phyloP scores from a whole-genome alignment of 2,329 filamentous ascomycete species.

The Coniochaeta ligniaria region DNA sequence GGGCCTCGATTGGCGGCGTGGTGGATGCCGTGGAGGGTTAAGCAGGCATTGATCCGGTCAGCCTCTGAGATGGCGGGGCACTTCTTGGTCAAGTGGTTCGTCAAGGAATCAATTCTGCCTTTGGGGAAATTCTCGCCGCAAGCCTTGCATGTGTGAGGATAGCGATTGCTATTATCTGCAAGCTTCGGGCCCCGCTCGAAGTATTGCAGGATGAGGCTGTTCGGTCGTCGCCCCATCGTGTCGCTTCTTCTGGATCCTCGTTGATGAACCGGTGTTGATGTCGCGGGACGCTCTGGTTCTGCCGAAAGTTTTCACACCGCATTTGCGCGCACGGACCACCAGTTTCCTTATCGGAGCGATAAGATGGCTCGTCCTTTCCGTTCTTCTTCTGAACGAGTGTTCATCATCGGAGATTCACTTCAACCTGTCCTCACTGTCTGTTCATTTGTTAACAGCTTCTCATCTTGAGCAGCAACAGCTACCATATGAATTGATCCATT shows the following conservation, averaged over 20 bases:
- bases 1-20: constrained; percentile 31
- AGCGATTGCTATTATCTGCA: constrained; percentile 83
- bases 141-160: constrained; percentile 82
- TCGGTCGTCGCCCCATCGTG: constrained; percentile 65
- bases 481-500: no score
- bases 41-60: constrained; percentile 68
- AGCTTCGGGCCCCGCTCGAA: constrained; percentile 84
- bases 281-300: no score
- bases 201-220: constrained; percentile 78
- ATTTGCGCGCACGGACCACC: no score
- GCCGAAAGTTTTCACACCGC: no score
- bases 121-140: constrained; percentile 89
- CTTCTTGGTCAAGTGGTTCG: constrained; percentile 76
- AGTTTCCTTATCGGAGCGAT: no score
- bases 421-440: no score
- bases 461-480: no score
- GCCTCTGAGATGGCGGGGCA: constrained; percentile 71
- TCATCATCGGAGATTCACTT: no score
- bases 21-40: constrained; percentile 64
- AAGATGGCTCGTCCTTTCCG: no score
- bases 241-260: background rate
- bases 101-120: constrained; percentile 77
- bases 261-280: background rate
- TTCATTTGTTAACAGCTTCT: no score
- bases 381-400: no score